These are phyloP conservation scores for Acanthamoeba quina DNA, from an alignment of 208 protist species.

Conservation along the genomic window DNA sequence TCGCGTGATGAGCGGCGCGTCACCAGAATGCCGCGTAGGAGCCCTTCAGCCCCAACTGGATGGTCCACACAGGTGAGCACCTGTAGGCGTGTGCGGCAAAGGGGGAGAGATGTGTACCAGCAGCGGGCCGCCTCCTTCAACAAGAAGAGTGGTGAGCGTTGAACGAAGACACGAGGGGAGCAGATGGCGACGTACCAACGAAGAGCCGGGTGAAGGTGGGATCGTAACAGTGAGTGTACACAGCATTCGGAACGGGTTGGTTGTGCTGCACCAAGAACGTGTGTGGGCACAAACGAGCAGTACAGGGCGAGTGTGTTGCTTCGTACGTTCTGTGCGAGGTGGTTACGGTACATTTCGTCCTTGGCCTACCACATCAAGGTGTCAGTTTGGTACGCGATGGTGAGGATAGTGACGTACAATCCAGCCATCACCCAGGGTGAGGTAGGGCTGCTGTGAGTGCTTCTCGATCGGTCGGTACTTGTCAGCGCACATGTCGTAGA, in stretches of 20 bases:
- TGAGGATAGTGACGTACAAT: not conserved
- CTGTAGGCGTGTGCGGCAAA: not conserved
- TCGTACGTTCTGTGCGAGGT: not conserved
- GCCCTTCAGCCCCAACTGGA: constrained; percentile 6
- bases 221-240: constrained; percentile 26
- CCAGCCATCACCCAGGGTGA: not conserved
- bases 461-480: constrained; percentile 1
- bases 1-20: not conserved
- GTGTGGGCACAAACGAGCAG: not conserved
- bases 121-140: constrained; percentile 7
- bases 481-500: constrained; percentile 20
- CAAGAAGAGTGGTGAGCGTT: not conserved
- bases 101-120: not conserved
- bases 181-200: not conserved
- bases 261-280: not conserved
- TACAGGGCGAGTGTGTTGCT: not conserved
- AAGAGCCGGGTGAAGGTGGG: constrained; percentile 5
- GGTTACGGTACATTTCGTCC: not conserved
- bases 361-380: not conserved
- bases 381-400: too few species aligned
- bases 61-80: too few species aligned
- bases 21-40: constrained; percentile 49
- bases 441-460: not conserved
- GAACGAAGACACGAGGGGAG: not conserved
- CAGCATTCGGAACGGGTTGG: not conserved